Base-by-base conservation (phyloP, 2,329 filamentous ascomycete species). In the Apiospora aurea region DNA sequence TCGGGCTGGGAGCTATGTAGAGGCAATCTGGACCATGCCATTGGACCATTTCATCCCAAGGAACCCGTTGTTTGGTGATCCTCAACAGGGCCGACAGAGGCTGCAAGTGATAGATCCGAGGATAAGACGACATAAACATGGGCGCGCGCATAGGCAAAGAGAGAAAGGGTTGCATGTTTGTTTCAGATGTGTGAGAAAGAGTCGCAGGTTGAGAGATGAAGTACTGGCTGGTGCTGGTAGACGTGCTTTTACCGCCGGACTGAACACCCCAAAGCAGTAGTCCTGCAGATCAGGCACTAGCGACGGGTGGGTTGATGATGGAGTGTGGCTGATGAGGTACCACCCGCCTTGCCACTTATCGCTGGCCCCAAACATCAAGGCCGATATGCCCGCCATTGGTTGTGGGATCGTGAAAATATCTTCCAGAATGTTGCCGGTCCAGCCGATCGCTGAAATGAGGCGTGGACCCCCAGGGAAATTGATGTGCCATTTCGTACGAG, bases 151-250 rank as follows among this genome's bases (percentile, higher is more conserved):
- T 64, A 14, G 57, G 57, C 29, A 64, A n/a, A 64, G 26, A 64
- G 57, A 18, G 29, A 21, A 64, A 64, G 18, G 57, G 57, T 43
- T 8, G 41, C 41, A 18, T 46, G n/a, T 24, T 69, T 69, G 68
- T 69, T 69, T 69, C 68, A 69, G 47, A 69, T 51, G 14, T 38
- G 68, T 69, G 68, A 69, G 68, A 69, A 51, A 41, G 49, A 26
- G 68, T 69, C 68, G 68, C 68, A 69, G 68, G 68, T 69, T 51
- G 47, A 69, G 34, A 41, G 49, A 57, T 38, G 44, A 44, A 67
- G 66, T 29, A 29, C 26, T 29, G 26, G 26, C 3, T 34, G 34
- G 34, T 38, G 41, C 18, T 29, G 66, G 66, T 46, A n/a, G 64
- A 67, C 13, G 13, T 34, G 41, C 26, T 29, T 64, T 64, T 64